Evolutionary conservation across 2,329 filamentous ascomycete species (phyloP), one percentile per base, ranked within the genome.

Genomic region (Neocatenulostroma microsporum): DNA sequence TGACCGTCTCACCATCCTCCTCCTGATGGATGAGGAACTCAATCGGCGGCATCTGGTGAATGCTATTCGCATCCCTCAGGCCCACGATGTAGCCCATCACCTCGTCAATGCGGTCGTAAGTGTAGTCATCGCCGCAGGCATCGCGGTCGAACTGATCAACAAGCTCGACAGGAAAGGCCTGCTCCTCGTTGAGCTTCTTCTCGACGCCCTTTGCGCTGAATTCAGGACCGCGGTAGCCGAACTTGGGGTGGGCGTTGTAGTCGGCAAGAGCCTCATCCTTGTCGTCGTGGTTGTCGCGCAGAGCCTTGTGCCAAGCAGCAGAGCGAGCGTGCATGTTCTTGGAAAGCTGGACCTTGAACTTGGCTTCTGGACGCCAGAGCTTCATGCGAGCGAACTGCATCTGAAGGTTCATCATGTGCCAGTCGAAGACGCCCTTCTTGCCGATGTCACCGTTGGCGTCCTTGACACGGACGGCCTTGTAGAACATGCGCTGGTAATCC

Each of bases 401-500:
- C 30, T 37, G 36, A 25, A 56, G 26, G 28, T 48, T 43, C 27
- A 33, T 30, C 20, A 50, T 39, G 36, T 46, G 45, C 35, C 44
- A 48, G 3, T 30, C 18, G 31, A 34, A 36, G 12, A 27, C 33
- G n/a, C 21, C 39, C 21, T 49, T 46, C n/a, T n/a, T n/a, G n/a
- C n/a, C n/a, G n/a, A n/a, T n/a, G n/a, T n/a, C n/a, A n/a, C n/a
- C n/a, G n/a, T 17, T 12, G 12, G 9, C n/a, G 21, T 3, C 14
- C 13, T 20, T 14, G 12, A 21, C 18, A 13, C 18, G 19, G 4
- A 13, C 32, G 17, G 17, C 36, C 14, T 26, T 20, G 40, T 58
- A 59, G 20, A 40, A 44, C 14, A 30, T 36, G 5, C 84, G 76
- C 60, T 91, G 85, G 56, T 91, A 91, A 53, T 88, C 82, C 55